Evolutionary conservation across 441 rosid genomes (phyloP).

Genomic region (Kokia cookei): DNA sequence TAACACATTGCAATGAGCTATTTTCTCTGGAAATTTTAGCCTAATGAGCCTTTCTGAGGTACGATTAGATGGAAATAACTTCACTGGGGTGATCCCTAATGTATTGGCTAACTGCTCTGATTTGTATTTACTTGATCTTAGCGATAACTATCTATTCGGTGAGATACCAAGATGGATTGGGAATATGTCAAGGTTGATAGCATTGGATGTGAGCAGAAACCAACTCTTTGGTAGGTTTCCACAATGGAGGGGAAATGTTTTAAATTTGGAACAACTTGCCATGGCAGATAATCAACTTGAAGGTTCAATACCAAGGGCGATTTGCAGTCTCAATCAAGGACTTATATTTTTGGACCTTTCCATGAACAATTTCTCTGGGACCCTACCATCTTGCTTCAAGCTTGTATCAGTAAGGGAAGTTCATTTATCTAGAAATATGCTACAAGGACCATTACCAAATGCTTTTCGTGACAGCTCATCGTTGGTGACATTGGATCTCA

Average conservation of each 20-base stretch:
- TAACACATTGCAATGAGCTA: no score
- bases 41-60: accelerated
- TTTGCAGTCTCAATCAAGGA: no score
- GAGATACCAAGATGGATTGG: neutral
- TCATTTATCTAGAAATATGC: neutral
- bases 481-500: neutral
- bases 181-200: neutral
- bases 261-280: no score
- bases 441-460: neutral
- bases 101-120: no score
- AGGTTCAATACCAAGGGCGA: neutral
- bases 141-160: no score
- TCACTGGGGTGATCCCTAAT: no score
- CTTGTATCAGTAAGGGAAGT: neutral
- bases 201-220: no score
- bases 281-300: neutral
- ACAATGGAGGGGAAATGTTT: no score
- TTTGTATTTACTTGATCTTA: no score
- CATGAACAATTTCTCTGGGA: neutral
- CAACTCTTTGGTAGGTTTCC: neutral
- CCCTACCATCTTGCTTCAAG: neutral
- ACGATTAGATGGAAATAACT: no score
- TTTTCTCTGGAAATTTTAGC: no score
- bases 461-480: neutral
- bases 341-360: no score